These are phyloP conservation scores for Aureobasidium sp. DNA, from an alignment of 2,329 filamentous ascomycete species.

Conservation along the genomic window DNA sequence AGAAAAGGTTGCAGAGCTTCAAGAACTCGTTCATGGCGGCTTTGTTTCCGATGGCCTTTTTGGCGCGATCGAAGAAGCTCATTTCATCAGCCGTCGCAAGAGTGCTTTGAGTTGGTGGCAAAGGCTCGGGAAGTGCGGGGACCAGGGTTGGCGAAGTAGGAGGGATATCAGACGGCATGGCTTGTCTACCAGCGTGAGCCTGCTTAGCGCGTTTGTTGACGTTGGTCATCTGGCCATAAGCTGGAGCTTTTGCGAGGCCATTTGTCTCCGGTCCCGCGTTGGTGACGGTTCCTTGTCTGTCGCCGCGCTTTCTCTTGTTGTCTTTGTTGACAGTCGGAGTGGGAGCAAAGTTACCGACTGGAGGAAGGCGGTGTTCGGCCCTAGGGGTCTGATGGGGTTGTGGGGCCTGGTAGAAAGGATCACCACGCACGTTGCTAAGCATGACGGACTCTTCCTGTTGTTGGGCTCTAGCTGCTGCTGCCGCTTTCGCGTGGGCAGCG, in stretches of 20 bases:
- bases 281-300: slow-evolving; percentile 16
- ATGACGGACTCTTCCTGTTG: slow-evolving; percentile 62
- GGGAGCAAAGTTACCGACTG: slow-evolving; percentile 89
- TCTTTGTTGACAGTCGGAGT: slow-evolving; percentile 78
- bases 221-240: slow-evolving; percentile 9
- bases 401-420: slow-evolving; percentile 40
- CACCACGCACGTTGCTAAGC: slow-evolving; percentile 56
- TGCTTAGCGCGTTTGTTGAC: slow-evolving; percentile 62
- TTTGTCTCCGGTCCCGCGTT: slow-evolving; percentile 9
- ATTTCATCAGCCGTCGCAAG: slow-evolving; percentile 80
- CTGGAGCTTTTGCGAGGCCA: slow-evolving; percentile 7
- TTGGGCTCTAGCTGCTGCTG: slow-evolving; percentile 50
- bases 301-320: slow-evolving; percentile 49
- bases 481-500: slow-evolving; percentile 58
- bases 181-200: slow-evolving; percentile 56
- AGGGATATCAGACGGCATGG: slow-evolving; percentile 49
- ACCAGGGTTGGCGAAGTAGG: slow-evolving; percentile 79
- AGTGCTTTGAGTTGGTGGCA: slow-evolving; percentile 66
- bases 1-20: slow-evolving; percentile 94
- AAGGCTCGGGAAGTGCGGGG: slow-evolving; percentile 78
- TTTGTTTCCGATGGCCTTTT: slow-evolving; percentile 92
- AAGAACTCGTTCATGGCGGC: slow-evolving; percentile 91
- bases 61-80: slow-evolving; percentile 89
- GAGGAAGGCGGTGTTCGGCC: slow-evolving; percentile 59
- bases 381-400: slow-evolving; percentile 43